Percentiles rank a stretch among this genome's conserved stretches.
These are phyloP conservation scores for Leccinum solheimii DNA, from an alignment of 1,284 basidiomycete genomes.

Conservation along the genomic window DNA sequence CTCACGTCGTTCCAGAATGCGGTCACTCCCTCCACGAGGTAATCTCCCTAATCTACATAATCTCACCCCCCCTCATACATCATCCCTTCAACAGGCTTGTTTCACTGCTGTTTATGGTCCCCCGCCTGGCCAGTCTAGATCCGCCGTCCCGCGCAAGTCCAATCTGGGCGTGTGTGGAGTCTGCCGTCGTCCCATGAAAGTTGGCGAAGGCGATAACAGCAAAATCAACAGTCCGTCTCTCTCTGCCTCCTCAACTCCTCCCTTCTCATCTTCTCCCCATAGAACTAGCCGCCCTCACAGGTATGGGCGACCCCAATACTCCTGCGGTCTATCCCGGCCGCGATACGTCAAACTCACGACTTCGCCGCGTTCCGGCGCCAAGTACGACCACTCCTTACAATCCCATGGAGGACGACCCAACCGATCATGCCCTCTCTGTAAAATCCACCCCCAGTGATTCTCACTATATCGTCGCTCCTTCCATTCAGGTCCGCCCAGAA, in stretches of 20 bases:
- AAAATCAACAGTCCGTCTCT: slow-evolving; percentile 82
- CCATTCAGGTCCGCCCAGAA: slow-evolving; percentile 87
- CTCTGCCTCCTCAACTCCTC: background rate
- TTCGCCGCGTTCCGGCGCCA: slow-evolving; percentile 31
- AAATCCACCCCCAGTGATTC: slow-evolving; percentile 48
- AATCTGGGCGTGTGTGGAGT: slow-evolving; percentile 95
- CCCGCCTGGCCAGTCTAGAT: slow-evolving; percentile 60
- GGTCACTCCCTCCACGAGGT: slow-evolving; percentile 97
- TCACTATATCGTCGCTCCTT: slow-evolving; percentile 80
- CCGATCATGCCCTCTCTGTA: slow-evolving; percentile 59
- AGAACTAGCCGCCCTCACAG: slow-evolving; percentile 89
- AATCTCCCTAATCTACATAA: slow-evolving; percentile 28
- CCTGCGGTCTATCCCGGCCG: slow-evolving; percentile 66
- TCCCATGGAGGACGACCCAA: slow-evolving; percentile 77
- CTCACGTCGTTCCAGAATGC: slow-evolving; percentile 94
- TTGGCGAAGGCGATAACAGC: slow-evolving; percentile 77
- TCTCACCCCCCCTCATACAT: background rate
- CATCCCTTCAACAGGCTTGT: slow-evolving; percentile 67
- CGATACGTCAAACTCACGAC: slow-evolving; percentile 52
- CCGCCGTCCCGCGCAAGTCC: slow-evolving; percentile 61
- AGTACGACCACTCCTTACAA: slow-evolving; percentile 43
- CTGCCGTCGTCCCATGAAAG: slow-evolving; percentile 92
- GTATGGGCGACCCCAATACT: slow-evolving; percentile 69
- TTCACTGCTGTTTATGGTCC: slow-evolving; percentile 95
- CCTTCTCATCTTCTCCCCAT: slow-evolving; percentile 11